These are phyloP conservation scores for Septoria linicola DNA, from an alignment of 2,329 filamentous ascomycete species.

Conservation along the genomic window DNA sequence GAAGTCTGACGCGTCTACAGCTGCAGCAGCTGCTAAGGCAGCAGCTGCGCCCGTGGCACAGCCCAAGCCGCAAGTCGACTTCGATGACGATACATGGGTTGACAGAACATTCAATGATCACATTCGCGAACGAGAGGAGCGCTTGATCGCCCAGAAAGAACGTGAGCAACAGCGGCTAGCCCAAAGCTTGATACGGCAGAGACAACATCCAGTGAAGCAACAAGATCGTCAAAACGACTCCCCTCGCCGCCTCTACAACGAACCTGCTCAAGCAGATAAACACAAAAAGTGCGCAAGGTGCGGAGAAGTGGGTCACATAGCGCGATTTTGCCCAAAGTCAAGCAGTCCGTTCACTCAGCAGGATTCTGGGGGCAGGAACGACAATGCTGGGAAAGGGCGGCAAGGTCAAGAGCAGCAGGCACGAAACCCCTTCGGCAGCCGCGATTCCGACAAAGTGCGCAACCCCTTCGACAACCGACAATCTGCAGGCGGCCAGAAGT, in stretches of 20 bases:
- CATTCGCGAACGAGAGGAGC: conserved; percentile 13
- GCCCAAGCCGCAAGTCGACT: neutral
- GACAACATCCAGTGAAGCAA: neutral
- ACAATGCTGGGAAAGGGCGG: neutral
- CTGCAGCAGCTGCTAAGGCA: neutral
- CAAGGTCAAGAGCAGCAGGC: neutral
- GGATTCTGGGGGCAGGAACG: neutral
- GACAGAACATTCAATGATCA: conserved; percentile 18
- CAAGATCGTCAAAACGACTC: neutral
- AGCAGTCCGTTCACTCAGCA: neutral
- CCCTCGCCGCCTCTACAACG: conserved; percentile 11
- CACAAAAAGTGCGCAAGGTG: conserved; percentile 19
- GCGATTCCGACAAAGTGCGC: neutral
- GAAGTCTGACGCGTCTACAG: neutral
- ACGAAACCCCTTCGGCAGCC: neutral
- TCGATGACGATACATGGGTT: conserved; percentile 15
- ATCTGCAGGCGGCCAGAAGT: neutral
- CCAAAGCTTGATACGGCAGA: neutral
- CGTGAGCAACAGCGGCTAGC: conserved; percentile 2
- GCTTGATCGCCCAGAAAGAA: neutral
- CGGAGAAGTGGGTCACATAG: conserved; percentile 22
- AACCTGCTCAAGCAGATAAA: conserved; percentile 1
- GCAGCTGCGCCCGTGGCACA: neutral
- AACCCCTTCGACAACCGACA: conserved; percentile 7
- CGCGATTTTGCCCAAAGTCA: conserved; percentile 13